These are phyloP conservation scores for Colletotrichum orbiculare DNA, from an alignment of 2,329 filamentous ascomycete species.

Conservation along the genomic window DNA sequence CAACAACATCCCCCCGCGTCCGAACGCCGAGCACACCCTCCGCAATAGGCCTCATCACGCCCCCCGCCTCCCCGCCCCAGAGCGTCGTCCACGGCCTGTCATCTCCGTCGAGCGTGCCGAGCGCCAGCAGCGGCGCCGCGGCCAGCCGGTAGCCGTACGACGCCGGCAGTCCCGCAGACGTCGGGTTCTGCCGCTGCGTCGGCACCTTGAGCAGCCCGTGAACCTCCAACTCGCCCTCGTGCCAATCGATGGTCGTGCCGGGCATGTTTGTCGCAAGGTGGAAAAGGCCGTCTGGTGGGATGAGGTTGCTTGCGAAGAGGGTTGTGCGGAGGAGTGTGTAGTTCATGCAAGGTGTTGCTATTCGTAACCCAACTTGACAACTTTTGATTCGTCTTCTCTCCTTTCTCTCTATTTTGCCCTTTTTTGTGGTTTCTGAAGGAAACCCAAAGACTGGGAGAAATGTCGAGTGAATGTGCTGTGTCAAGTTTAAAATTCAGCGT, in stretches of 20 bases:
- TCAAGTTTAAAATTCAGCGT: too few relatives aligned
- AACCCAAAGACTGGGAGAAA: too few relatives aligned
- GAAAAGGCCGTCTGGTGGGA: constrained; percentile 19
- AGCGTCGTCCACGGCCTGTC: constrained; percentile 80
- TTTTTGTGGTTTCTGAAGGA: too few relatives aligned
- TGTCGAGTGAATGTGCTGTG: too few relatives aligned
- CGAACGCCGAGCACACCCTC: constrained; percentile 72
- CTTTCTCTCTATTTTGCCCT: too few relatives aligned
- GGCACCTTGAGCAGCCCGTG: constrained; percentile 71
- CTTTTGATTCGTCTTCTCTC: too few relatives aligned
- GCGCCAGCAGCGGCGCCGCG: constrained; percentile 73
- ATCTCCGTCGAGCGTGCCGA: constrained; percentile 76
- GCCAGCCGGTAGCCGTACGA: constrained; percentile 71
- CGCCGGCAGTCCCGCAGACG: constrained; percentile 69
- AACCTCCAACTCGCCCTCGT: constrained; percentile 74
- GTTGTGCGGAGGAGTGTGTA: constrained; percentile 14
- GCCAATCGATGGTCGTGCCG: constrained; percentile 57
- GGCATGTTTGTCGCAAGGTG: constrained; percentile 40
- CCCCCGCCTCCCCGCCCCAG: constrained; percentile 77
- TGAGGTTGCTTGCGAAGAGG: constrained; percentile 14
- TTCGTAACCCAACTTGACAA: too few relatives aligned
- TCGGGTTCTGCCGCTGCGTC: constrained; percentile 69
- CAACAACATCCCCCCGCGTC: constrained; percentile 66
- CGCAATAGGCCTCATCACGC: constrained; percentile 71
- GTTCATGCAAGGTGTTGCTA: constrained; percentile 16